Base-by-base conservation (phyloP, 495 filamentous ascomycete genomes). In the Immersiella caudata region DNA sequence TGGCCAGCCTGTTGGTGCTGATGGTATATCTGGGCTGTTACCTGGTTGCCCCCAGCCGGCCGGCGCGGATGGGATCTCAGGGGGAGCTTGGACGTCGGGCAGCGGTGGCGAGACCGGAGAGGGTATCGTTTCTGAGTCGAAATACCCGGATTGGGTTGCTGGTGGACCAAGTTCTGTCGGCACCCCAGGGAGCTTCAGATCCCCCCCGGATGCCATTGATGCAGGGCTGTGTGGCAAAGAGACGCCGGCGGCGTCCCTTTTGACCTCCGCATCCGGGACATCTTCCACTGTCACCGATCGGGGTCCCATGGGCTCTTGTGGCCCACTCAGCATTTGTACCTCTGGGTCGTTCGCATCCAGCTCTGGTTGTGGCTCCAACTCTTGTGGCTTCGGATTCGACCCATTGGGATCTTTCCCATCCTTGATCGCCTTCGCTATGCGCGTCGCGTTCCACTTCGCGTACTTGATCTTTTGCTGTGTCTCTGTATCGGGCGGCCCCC, bases 351-450 rank as follows among this genome's bases (percentile, higher is more conserved):
- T 81, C 0, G 84, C 82, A 68, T 88, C 85, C 26, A 88, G 76
- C 16, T 73, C 68, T 22, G 81, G 77, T 46, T 81, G 83, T 18
- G 72, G 73, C 26, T 81, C 74, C 16, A 87, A 80, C 29, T 82
- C 83, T 66, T 82, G 77, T 21, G 76, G 79, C 62, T 84, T 87
- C 0, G 94, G 94, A 70, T 97, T 97, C 16, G 92, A 89, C 56
- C 88, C 87, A 75, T 99, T 99, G 5, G 95, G 94, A 75, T 99
- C 94, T 67, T 92, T 90, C 54, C 94, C 94, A 20, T 93, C 91
- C 77, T 91, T 94, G 69, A 96, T 85, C 1, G 94, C 96, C 79
- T 94, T 96, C 2, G 87, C 83, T 74, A 99, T 98, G 52, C 96
- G 87, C 14, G 94, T 77, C 16, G 95, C 93, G 76, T 99, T 96